A percentile compares a stretch with the other conserved stretches of the same genome.
Conservation (phyloP, 139 green algal genomes). For the Chlamydomonas schloesseri region DNA sequence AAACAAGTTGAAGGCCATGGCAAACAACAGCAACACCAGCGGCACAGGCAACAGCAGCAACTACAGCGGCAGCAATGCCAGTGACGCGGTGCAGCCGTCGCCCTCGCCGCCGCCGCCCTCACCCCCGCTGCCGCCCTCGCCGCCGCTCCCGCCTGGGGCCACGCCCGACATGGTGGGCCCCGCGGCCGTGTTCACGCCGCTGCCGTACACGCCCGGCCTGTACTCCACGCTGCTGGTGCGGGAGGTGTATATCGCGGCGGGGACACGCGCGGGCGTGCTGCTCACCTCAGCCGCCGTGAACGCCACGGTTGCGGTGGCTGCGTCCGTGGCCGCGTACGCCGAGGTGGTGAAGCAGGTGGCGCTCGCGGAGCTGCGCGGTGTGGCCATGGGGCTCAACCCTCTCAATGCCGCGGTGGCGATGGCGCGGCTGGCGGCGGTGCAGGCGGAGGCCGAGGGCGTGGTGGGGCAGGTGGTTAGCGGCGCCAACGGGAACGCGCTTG, state of each 20-base stretch:
- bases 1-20: background rate
- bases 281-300: background rate
- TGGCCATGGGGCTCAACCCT: slow-evolving; percentile 7
- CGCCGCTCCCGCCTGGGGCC: no score
- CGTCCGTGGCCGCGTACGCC: background rate
- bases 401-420: background rate
- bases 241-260: background rate
- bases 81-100: background rate
- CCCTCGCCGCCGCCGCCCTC: no score
- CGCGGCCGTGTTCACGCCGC: background rate
- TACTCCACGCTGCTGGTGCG: background rate
- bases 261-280: background rate
- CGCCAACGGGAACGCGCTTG: background rate
- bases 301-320: slow-evolving; percentile 10
- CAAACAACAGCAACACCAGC: background rate
- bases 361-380: background rate
- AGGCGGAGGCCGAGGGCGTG: slow-evolving; percentile 1
- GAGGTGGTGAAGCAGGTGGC: slow-evolving; percentile 17
- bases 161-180: background rate
- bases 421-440: slow-evolving; percentile 11
- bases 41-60: no score
- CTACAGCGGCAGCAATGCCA: background rate
- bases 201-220: background rate
- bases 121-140: no score
- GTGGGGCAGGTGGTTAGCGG: background rate